Base-by-base conservation (phyloP, 176 grass and related monocot genomes). In the Eragrostis curvula region DNA sequence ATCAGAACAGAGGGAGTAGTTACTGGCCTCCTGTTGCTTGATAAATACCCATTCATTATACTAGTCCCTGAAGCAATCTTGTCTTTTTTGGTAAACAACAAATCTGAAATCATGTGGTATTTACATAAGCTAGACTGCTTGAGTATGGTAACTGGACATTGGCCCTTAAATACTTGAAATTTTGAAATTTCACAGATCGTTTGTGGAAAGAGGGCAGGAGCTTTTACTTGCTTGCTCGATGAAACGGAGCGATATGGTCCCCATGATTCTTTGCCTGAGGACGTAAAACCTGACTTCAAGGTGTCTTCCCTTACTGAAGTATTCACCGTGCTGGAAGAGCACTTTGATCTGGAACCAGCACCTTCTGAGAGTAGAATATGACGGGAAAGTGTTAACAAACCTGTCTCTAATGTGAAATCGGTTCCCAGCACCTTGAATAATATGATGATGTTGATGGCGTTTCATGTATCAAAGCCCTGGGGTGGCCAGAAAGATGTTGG, bases 211-310 rank as follows among this genome's bases (percentile, higher is more conserved):
- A 91, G 82, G 74, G 92, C 92, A 3, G 88, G 96, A 82, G 88
- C 96, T 20, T 91, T 91, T 77, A 98, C 96, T 82, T 98, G 96
- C 86, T 91, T 98, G 46, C 92, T 98, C 0, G 96, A 98, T 48
- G 96, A 98, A 88, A 95, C 84, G 0, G 96, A 63, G 53, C 77
- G 79, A 79, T 95, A 98, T 17, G 86, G 76, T 36, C 70, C 86
- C 1, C 85, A 68, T 0, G 90, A 95, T 47, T 88, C 62, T 59
- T 78, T 93, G 24, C 39, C 87, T 25, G 90, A 86, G 42, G 87
- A 95, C 57, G 41, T 91, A 47, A 85, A 66, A 70, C 96, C 96
- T 15, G 92, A 98, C 90, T 95, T 98, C 68, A 90, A 76, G 87
- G 88, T 95, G 14, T 93, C 96, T 41, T 90, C 92, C 5, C 92